Evolutionary conservation across 2,329 filamentous ascomycete genomes (phyloP).

Genomic region (Botrytis cinerea): DNA sequence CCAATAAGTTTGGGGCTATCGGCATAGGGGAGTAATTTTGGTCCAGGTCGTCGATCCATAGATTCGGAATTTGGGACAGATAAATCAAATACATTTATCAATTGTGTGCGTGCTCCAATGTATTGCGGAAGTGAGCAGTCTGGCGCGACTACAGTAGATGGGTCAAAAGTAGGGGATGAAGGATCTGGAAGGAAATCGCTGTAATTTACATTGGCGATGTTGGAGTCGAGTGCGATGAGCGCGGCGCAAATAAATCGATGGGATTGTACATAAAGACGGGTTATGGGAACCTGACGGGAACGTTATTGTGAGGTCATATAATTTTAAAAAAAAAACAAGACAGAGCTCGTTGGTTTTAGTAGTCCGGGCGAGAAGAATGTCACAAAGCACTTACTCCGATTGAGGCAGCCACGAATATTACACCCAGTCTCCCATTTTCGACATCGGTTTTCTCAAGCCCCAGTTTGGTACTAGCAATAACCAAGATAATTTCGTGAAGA

Average conservation of each 20-base stretch:
- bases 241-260: constrained; percentile 37
- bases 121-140: constrained; percentile 40
- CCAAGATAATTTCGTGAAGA: constrained; percentile 38
- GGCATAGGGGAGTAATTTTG: constrained; percentile 36
- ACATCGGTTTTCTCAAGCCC: constrained; percentile 21
- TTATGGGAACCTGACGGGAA: constrained; percentile 30
- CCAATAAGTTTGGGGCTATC: constrained; percentile 39
- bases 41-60: constrained; percentile 38
- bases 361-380: background rate
- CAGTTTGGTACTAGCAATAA: constrained; percentile 29
- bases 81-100: constrained; percentile 39
- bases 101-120: constrained; percentile 36
- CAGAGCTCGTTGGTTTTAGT: background rate
- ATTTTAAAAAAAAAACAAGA: too few species aligned
- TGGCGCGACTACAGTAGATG: constrained; percentile 32
- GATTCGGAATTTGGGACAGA: constrained; percentile 39
- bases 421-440: constrained; percentile 27
- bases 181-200: constrained; percentile 39
- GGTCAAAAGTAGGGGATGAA: constrained; percentile 36
- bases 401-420: constrained; percentile 40
- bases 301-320: background rate
- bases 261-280: constrained; percentile 40
- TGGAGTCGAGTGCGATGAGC: constrained; percentile 42
- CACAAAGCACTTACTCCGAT: constrained; percentile 36
- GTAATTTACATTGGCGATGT: constrained; percentile 41